These are phyloP conservation scores for Penicillium parvum DNA, from an alignment of 495 filamentous ascomycete species.

Conservation along the genomic window DNA sequence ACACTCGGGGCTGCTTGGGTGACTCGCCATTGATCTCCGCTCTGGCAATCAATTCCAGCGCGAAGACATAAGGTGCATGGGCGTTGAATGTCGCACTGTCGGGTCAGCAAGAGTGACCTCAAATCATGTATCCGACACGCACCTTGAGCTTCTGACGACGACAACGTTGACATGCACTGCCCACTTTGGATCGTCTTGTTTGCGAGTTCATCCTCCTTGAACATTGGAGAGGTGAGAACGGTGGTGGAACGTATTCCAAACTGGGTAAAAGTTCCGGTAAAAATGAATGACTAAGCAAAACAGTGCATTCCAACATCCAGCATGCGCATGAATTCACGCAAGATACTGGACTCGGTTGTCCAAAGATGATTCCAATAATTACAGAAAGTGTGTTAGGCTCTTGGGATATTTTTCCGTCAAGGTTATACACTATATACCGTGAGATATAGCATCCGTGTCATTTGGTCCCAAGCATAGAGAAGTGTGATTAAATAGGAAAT, in stretches of 20 bases:
- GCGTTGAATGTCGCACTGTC: constrained; percentile 15
- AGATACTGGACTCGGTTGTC: too few species aligned
- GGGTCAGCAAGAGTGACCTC: neutral
- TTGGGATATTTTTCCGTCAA: too few species aligned
- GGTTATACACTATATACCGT: too few species aligned
- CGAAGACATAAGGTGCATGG: constrained; percentile 11
- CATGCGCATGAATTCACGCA: too few species aligned
- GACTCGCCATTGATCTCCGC: constrained; percentile 1
- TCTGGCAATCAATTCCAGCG: constrained; percentile 5
- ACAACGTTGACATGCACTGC: constrained; percentile 12
- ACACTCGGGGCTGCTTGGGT: neutral
- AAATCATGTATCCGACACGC: neutral
- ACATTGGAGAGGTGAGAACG: too few species aligned
- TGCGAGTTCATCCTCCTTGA: constrained; percentile 1
- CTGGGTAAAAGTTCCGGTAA: constrained; percentile 1
- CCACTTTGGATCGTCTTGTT: constrained; percentile 8
- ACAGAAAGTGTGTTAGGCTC: too few species aligned
- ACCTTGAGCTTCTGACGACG: constrained; percentile 14
- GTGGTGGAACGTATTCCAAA: too few species aligned
- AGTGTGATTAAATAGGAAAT: constrained; percentile 1
- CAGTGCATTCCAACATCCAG: too few species aligned
- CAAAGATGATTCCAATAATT: too few species aligned
- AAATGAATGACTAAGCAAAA: constrained; percentile 4
- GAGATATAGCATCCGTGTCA: too few species aligned
- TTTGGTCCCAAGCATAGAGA: too few species aligned